phyloP scores from a whole-genome alignment of 2,329 filamentous ascomycete species.

The Aspergillus sojae region DNA sequence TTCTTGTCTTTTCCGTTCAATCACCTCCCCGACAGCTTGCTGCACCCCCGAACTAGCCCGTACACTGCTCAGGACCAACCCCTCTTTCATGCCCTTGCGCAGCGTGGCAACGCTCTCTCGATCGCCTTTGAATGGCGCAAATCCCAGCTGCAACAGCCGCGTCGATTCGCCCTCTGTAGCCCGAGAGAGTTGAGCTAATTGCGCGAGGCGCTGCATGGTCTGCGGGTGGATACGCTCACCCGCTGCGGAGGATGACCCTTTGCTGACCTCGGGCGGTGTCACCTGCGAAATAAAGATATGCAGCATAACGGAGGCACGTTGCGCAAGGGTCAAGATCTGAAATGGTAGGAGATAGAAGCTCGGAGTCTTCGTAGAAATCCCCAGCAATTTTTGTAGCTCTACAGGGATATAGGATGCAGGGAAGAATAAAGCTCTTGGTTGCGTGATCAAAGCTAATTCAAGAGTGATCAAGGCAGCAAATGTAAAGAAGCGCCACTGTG shows the following conservation, averaged over 20 bases:
- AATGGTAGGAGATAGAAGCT: constrained; percentile 70
- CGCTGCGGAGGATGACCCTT: constrained; percentile 35
- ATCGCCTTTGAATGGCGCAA: constrained; percentile 80
- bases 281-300: constrained; percentile 85
- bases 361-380: constrained; percentile 45
- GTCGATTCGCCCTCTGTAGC: constrained; percentile 69
- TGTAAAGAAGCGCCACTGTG: constrained; percentile 55
- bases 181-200: constrained; percentile 63
- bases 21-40: constrained; percentile 71
- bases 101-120: constrained; percentile 64
- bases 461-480: constrained; percentile 58
- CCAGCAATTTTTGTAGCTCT: constrained; percentile 30
- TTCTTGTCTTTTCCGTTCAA: constrained; percentile 60
- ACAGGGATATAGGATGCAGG: constrained; percentile 35
- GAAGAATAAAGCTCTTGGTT: constrained; percentile 48
- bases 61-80: constrained; percentile 84
- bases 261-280: constrained; percentile 63
- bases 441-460: constrained; percentile 61
- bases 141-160: constrained; percentile 73
- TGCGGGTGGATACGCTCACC: constrained; percentile 44
- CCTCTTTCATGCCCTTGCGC: constrained; percentile 76
- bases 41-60: constrained; percentile 78
- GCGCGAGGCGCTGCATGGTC: constrained; percentile 66
- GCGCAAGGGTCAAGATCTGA: constrained; percentile 74
- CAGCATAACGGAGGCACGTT: constrained; percentile 74